phyloP scores from a whole-genome alignment of 176 grass and related monocot genomes.

The Aegilops longissima region DNA sequence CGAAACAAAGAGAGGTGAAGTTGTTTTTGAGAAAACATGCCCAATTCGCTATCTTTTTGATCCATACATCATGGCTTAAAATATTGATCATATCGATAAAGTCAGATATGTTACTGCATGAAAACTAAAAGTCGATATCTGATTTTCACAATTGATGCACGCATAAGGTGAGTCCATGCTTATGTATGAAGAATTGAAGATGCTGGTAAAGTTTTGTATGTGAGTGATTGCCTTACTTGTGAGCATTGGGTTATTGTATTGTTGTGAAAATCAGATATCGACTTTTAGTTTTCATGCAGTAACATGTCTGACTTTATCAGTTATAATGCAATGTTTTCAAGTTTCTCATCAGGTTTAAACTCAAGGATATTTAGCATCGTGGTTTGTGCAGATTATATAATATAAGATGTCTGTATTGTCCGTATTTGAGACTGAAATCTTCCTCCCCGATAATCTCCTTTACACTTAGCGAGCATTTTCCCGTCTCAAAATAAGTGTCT shows the following conservation, averaged over 20 bases:
- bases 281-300: not conserved
- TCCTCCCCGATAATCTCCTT: not conserved
- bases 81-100: too few relatives aligned
- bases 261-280: not conserved
- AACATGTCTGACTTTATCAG: not conserved
- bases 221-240: not conserved
- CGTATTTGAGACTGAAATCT: not conserved
- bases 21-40: not conserved
- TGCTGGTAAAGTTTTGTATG: not conserved
- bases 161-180: not conserved
- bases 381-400: not conserved
- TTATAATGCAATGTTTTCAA: not conserved
- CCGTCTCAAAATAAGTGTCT: too few relatives aligned
- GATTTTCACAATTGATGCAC: too few relatives aligned
- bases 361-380: not conserved
- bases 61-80: not conserved
- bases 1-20: not conserved
- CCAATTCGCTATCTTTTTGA: not conserved
- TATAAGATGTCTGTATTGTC: not conserved
- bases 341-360: not conserved
- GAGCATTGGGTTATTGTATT: not conserved
- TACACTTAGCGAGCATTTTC: not conserved
- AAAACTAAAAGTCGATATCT: too few relatives aligned
- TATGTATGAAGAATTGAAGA: not conserved
- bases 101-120: too few relatives aligned